Conservation (phyloP, 192 early-diverging fungal genomes). For the Linnemannia hyalina region DNA sequence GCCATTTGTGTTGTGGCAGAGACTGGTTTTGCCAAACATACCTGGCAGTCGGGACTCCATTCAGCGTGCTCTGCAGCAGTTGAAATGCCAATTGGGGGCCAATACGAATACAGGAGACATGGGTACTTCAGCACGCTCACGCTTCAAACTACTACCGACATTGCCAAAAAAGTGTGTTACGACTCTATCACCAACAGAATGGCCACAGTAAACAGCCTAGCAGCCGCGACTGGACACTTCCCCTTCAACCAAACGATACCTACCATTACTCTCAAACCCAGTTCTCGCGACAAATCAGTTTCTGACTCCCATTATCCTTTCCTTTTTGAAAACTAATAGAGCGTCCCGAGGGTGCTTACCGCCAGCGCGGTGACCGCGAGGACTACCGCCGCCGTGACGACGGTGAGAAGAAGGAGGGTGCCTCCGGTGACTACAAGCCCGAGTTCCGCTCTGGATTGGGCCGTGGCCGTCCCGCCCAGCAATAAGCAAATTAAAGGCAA, state of each 20-base stretch:
- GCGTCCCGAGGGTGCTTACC: slow-evolving; percentile 77
- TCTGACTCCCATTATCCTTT: not conserved
- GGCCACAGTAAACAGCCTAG: not conserved
- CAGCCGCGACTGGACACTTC: not conserved
- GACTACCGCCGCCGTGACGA: slow-evolving; percentile 90
- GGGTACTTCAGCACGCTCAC: not conserved
- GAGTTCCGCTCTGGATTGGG: slow-evolving; percentile 97
- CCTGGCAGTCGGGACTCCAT: not conserved
- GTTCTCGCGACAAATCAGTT: not conserved
- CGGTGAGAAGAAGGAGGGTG: slow-evolving; percentile 92
- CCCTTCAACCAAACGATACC: not conserved
- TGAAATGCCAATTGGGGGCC: not conserved
- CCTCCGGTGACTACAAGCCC: slow-evolving; percentile 94
- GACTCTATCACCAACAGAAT: no score
- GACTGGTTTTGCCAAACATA: not conserved
- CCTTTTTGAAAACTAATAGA: slow-evolving; percentile 34
- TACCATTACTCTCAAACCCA: not conserved
- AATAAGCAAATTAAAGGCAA: slow-evolving; percentile 42
- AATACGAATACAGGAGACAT: not conserved
- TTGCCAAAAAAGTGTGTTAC: no score
- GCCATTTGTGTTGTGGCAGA: not conserved
- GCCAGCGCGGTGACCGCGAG: slow-evolving; percentile 80
- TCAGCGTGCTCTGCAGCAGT: not conserved
- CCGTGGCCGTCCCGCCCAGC: slow-evolving; percentile 72
- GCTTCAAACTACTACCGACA: not conserved